A percentile compares a stretch with the other conserved stretches of the same genome.
phyloP scores from a whole-genome alignment of 768 basidiomycete species.

The Mycena indigotica region DNA sequence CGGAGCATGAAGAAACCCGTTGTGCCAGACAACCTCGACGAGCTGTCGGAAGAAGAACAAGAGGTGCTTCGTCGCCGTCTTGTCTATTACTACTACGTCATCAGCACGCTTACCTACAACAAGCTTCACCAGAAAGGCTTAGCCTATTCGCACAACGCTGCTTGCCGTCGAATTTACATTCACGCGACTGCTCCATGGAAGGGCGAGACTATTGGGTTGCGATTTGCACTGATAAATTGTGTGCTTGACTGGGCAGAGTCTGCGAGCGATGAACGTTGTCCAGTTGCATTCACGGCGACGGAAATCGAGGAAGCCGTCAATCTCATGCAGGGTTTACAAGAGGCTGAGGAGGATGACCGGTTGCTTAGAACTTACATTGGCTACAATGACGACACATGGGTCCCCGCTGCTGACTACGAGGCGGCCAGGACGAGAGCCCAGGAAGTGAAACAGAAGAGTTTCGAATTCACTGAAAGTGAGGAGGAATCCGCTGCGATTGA shows the following conservation, averaged over 20 bases:
- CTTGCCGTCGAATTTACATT: constrained; percentile 32
- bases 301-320: constrained; percentile 29
- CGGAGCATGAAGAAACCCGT: constrained; percentile 25
- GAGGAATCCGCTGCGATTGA: constrained; percentile 32
- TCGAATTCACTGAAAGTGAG: constrained; percentile 21
- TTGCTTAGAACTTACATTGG: constrained; percentile 20
- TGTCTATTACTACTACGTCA: constrained; percentile 33
- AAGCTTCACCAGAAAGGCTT: constrained; percentile 28
- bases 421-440: constrained; percentile 27
- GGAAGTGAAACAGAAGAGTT: constrained; percentile 27
- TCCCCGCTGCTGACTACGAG: constrained; percentile 34
- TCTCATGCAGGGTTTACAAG: constrained; percentile 25
- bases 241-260: constrained; percentile 28
- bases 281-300: constrained; percentile 31
- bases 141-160: constrained; percentile 21
- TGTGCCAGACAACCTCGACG: constrained; percentile 29
- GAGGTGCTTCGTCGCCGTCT: constrained; percentile 31
- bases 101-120: constrained; percentile 32
- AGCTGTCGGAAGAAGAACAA: constrained; percentile 28
- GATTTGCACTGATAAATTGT: constrained; percentile 31
- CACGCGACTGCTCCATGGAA: constrained; percentile 34
- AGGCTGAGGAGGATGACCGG: constrained; percentile 25
- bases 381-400: constrained; percentile 33
- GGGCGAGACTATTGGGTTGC: constrained; percentile 36
- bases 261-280: constrained; percentile 32